Conservation (phyloP, 2,329 filamentous ascomycete genomes). For the Hypocrella siamensis region DNA sequence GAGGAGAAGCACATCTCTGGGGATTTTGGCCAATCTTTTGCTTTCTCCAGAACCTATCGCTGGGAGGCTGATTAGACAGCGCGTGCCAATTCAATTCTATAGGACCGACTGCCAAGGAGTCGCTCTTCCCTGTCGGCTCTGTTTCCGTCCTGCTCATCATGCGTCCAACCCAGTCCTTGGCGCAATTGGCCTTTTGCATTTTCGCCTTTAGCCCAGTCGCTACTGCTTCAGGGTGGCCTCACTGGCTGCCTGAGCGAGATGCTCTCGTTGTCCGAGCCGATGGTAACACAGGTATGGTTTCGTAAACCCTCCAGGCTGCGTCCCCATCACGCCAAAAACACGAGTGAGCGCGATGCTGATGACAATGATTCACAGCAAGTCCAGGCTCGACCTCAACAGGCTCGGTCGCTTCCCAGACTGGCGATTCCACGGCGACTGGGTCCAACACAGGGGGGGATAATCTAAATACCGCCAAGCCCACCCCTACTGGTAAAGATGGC, state of each 20-base stretch:
- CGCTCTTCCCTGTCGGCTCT: too few relatives aligned
- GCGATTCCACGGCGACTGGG: neutral
- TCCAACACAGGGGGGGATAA: constrained; percentile 12
- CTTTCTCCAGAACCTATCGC: too few relatives aligned
- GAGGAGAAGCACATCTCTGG: too few relatives aligned
- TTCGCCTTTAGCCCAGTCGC: constrained; percentile 31
- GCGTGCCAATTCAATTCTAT: too few relatives aligned
- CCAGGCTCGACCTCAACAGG: neutral
- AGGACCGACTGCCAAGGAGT: too few relatives aligned
- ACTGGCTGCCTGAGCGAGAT: constrained; percentile 37
- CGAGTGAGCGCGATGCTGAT: too few relatives aligned
- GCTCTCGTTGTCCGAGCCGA: constrained; percentile 31
- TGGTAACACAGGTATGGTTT: constrained; percentile 5
- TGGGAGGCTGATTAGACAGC: too few relatives aligned
- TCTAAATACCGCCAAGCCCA: constrained; percentile 21
- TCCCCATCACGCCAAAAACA: too few relatives aligned
- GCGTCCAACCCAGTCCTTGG: constrained; percentile 30
- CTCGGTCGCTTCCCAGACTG: constrained; percentile 6
- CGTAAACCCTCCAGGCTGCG: neutral
- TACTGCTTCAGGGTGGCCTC: constrained; percentile 39
- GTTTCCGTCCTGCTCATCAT: constrained; percentile 15
- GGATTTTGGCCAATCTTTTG: too few relatives aligned
- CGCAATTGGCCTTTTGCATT: constrained; percentile 33
- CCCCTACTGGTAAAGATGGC: neutral
- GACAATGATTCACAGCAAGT: neutral